A percentile compares a stretch with the other conserved stretches of the same genome.
phyloP scores from a whole-genome alignment of 2,329 filamentous ascomycete species.

The Arachnopeziza araneosa region DNA sequence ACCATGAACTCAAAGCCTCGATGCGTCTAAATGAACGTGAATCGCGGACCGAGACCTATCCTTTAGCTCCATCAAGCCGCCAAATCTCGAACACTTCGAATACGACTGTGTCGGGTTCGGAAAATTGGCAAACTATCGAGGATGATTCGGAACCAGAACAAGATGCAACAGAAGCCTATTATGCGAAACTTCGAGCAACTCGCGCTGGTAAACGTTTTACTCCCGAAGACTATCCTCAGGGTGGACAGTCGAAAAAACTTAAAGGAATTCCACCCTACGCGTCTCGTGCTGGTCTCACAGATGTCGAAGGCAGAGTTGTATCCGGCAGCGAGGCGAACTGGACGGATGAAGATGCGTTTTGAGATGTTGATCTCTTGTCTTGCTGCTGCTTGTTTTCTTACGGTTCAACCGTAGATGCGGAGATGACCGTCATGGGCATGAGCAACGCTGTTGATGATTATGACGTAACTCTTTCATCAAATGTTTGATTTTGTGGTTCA shows the following conservation, averaged over 20 bases:
- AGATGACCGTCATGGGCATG: constrained; percentile 2
- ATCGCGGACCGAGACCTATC: constrained; percentile 22
- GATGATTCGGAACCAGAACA: constrained; percentile 72
- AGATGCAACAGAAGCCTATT: constrained; percentile 80
- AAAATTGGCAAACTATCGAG: constrained; percentile 98
- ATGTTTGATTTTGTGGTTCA: constrained; percentile 6
- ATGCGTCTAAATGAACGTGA: constrained; percentile 37
- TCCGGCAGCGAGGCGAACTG: constrained; percentile 56
- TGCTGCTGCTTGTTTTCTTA: constrained; percentile 3
- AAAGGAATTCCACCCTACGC: constrained; percentile 47
- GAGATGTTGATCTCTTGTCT: constrained; percentile 2
- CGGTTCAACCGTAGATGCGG: neutral
- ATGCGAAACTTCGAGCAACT: constrained; percentile 69
- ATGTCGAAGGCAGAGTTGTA: constrained; percentile 56
- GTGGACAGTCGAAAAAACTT: constrained; percentile 46
- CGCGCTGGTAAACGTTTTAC: constrained; percentile 56
- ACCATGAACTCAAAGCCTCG: constrained; percentile 38
- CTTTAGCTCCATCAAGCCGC: constrained; percentile 38
- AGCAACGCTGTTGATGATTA: constrained; percentile 18
- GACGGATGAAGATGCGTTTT: constrained; percentile 58
- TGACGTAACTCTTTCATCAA: constrained; percentile 5
- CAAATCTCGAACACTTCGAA: constrained; percentile 55
- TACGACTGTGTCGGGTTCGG: constrained; percentile 69
- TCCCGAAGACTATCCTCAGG: constrained; percentile 38
- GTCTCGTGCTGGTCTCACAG: constrained; percentile 44